Conservation (phyloP, 1,284 basidiomycete species). For the Melampsora americana region DNA sequence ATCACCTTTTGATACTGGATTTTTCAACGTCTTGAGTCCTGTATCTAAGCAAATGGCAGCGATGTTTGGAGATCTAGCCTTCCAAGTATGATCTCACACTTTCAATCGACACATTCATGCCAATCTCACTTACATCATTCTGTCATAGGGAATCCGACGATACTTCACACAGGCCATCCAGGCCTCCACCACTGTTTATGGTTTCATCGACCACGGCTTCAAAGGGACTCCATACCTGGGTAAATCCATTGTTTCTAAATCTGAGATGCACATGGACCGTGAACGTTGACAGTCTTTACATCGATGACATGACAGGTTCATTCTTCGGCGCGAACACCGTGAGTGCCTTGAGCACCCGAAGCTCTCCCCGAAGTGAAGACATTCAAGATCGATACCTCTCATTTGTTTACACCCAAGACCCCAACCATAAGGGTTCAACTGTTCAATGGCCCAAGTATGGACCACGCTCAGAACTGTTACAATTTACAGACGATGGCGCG, state of each 20-base stretch:
- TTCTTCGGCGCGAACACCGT: neutral
- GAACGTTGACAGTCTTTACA: no score
- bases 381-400: neutral
- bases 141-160: neutral
- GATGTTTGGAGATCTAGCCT: constrained; percentile 3
- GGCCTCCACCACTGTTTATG: neutral
- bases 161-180: neutral
- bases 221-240: neutral
- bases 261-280: no score
- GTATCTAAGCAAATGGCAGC: neutral
- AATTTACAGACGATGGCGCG: neutral
- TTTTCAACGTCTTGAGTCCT: neutral
- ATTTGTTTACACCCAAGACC: constrained; percentile 9
- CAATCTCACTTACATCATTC: neutral
- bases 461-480: neutral
- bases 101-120: no score
- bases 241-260: neutral
- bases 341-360: neutral
- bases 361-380: neutral
- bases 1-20: neutral
- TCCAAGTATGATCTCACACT: neutral
- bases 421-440: neutral
- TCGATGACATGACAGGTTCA: neutral
- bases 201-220: neutral
- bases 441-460: no score